Percentiles rank a stretch among this genome's conserved stretches.
Evolutionary conservation across 2,329 filamentous ascomycete genomes (phyloP).

Genomic region (Aspergillus sp.): DNA sequence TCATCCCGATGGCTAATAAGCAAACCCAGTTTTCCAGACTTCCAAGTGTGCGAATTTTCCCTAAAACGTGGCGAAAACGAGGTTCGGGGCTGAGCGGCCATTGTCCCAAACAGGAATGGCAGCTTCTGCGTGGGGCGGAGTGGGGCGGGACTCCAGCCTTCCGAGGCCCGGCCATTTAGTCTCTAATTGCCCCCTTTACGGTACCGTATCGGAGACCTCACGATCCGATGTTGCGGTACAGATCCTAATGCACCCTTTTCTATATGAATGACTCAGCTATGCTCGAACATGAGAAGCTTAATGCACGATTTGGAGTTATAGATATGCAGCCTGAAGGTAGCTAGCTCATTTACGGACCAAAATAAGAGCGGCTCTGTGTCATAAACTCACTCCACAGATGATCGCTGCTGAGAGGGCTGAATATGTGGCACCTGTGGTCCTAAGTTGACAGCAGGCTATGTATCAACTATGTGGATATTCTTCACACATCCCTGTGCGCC

Average conservation of each 20-base stretch:
- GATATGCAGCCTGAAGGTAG: background rate
- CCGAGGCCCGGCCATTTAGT: constrained; percentile 15
- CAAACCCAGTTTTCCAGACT: background rate
- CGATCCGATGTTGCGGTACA: constrained; percentile 12
- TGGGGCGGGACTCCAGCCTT: constrained; percentile 23
- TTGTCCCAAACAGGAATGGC: constrained; percentile 3
- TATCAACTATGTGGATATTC: too few species aligned
- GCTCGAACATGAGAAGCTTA: background rate
- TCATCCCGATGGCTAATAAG: too few species aligned
- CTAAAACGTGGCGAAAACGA: constrained; percentile 7
- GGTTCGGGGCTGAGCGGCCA: background rate
- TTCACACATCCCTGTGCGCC: too few species aligned
- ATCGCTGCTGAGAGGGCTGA: too few species aligned
- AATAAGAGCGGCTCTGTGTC: too few species aligned
- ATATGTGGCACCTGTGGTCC: too few species aligned
- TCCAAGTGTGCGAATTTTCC: background rate
- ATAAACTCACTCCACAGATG: too few species aligned
- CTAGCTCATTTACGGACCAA: too few species aligned
- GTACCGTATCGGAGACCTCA: constrained; percentile 18
- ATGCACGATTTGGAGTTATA: background rate
- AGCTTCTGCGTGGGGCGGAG: constrained; percentile 2
- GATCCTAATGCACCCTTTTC: background rate
- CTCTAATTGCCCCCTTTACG: constrained; percentile 3
- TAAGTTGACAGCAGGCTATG: too few species aligned
- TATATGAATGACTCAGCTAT: constrained; percentile 2